A percentile compares a stretch with the other conserved stretches of the same genome.
phyloP scores from a whole-genome alignment of 2,329 filamentous ascomycete species.

The Teratosphaeria destructans region DNA sequence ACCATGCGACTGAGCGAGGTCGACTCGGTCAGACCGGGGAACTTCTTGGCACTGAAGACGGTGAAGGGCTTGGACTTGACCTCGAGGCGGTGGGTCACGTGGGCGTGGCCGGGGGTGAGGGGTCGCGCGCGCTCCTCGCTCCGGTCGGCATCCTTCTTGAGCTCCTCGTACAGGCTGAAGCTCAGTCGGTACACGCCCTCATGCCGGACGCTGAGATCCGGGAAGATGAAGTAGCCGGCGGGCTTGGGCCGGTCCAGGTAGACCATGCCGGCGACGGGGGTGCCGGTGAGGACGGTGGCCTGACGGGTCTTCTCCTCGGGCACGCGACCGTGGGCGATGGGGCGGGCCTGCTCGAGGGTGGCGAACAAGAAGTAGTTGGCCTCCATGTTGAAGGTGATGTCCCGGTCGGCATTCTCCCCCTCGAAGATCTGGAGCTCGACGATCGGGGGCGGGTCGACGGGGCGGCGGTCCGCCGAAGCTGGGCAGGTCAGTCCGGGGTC shows the following conservation, averaged over 20 bases:
- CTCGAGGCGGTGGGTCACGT: constrained; percentile 77
- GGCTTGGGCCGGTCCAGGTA: constrained; percentile 77
- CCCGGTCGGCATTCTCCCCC: constrained; percentile 41
- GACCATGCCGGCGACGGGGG: constrained; percentile 89
- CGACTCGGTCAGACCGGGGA: constrained; percentile 84
- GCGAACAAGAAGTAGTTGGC: constrained; percentile 97
- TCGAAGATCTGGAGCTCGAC: constrained; percentile 83
- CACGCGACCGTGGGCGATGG: constrained; percentile 67
- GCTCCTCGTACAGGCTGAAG: constrained; percentile 89
- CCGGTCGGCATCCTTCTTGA: constrained; percentile 73
- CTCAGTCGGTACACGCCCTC: constrained; percentile 86
- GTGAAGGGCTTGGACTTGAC: constrained; percentile 79
- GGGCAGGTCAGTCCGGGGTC: constrained; percentile 10
- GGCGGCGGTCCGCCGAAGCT: constrained; percentile 80
- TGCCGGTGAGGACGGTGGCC: constrained; percentile 80
- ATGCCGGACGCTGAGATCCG: constrained; percentile 88
- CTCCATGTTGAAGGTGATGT: constrained; percentile 78
- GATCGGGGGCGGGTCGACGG: constrained; percentile 88
- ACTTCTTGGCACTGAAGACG: constrained; percentile 96
- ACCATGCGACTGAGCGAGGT: constrained; percentile 81
- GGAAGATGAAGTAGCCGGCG: constrained; percentile 93
- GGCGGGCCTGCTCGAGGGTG: constrained; percentile 75
- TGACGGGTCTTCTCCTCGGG: constrained; percentile 53
- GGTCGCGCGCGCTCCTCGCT: constrained; percentile 26
- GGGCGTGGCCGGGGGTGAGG: constrained; percentile 39